Percentiles rank a stretch among this genome's conserved stretches.
These are phyloP conservation scores for Calocybe cyanea DNA, from an alignment of 768 basidiomycete species.

Conservation along the genomic window DNA sequence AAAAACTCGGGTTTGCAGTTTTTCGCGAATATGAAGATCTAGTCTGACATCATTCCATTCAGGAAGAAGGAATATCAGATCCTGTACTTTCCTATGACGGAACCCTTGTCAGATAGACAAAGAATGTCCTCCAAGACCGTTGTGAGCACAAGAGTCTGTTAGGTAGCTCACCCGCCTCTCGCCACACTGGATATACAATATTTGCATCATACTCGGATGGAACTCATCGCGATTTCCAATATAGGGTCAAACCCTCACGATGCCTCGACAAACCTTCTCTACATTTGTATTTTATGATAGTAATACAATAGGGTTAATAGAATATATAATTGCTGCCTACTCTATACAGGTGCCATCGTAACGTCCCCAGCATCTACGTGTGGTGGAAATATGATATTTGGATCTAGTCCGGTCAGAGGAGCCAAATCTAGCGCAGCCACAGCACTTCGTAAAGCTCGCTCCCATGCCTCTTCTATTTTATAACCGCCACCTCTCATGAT, in stretches of 20 bases:
- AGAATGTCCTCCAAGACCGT: constrained; percentile 47
- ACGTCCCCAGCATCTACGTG: constrained; percentile 36
- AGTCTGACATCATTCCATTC: background rate
- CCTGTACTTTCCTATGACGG: constrained; percentile 72
- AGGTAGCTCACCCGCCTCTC: constrained; percentile 4
- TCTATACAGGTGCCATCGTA: constrained; percentile 37
- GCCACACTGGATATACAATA: background rate
- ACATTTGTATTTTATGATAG: background rate
- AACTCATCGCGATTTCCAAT: no score
- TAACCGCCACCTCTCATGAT: constrained; percentile 85
- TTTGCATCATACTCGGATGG: background rate
- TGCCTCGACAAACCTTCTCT: no score
- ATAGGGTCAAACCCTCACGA: no score
- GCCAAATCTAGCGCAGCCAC: constrained; percentile 69
- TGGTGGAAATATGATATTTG: constrained; percentile 7
- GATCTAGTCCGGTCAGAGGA: constrained; percentile 37
- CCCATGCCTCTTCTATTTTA: constrained; percentile 80
- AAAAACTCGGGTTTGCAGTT: constrained; percentile 16
- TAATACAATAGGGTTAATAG: background rate
- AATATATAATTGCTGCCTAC: background rate
- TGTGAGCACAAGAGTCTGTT: constrained; percentile 41
- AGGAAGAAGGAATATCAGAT: constrained; percentile 74
- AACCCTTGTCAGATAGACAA: constrained; percentile 55
- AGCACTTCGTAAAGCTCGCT: constrained; percentile 68
- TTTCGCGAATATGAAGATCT: background rate